A percentile compares a stretch with the other conserved stretches of the same genome.
These are phyloP conservation scores for Coniochaeta sp. DNA, from an alignment of 2,329 filamentous ascomycete genomes.

Conservation along the genomic window DNA sequence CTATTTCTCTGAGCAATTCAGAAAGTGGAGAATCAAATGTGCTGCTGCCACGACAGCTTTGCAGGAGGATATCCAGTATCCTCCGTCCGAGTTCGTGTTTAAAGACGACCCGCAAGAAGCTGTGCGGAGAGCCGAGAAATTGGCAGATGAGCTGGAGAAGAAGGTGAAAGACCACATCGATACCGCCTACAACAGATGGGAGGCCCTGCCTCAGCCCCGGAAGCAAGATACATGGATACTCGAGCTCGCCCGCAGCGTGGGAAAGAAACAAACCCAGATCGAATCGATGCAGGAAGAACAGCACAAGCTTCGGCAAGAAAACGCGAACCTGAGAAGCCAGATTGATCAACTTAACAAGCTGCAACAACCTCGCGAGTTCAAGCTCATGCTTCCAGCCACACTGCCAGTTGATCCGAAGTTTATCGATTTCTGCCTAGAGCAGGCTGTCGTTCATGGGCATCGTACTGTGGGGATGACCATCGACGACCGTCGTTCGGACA, in stretches of 20 bases:
- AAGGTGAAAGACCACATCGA: conserved; percentile 68
- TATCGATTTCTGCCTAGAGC: conserved; percentile 37
- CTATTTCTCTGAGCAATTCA: conserved; percentile 61
- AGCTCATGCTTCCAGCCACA: conserved; percentile 41
- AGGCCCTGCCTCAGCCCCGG: conserved; percentile 47
- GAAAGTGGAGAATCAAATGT: conserved; percentile 52
- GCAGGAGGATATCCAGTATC: conserved; percentile 43
- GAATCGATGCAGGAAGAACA: conserved; percentile 43
- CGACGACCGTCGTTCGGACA: conserved; percentile 43
- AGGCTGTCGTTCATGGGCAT: conserved; percentile 28
- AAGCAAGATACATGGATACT: conserved; percentile 54
- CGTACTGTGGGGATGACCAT: conserved; percentile 36
- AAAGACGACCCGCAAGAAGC: conserved; percentile 37
- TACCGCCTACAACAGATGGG: conserved; percentile 74
- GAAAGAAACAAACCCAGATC: conserved; percentile 47
- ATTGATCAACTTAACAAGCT: conserved; percentile 50
- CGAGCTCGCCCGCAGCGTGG: conserved; percentile 53
- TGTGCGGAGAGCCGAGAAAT: conserved; percentile 38
- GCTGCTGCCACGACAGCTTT: conserved; percentile 40
- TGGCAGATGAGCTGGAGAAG: conserved; percentile 55
- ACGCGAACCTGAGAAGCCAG: conserved; percentile 46
- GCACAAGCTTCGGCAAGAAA: conserved; percentile 47
- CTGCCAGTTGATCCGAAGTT: conserved; percentile 43
- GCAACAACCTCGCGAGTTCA: conserved; percentile 54
- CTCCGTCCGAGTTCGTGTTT: conserved; percentile 29